Evolutionary conservation across 768 basidiomycete genomes (phyloP).

Genomic region (Glaciozyma antarctica): DNA sequence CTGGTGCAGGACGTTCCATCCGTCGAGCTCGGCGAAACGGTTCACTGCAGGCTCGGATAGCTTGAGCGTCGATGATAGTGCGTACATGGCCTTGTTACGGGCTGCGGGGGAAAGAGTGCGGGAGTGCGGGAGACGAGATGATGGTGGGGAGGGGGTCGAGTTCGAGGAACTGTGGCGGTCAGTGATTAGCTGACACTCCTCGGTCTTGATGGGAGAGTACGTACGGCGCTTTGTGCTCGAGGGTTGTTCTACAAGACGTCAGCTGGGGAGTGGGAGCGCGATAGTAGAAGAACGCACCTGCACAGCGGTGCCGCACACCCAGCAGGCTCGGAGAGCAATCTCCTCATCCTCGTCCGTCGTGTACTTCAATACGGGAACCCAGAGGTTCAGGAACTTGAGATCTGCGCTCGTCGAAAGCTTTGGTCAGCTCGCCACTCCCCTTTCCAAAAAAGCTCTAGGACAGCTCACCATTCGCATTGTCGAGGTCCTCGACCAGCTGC

Average conservation of each 20-base stretch:
- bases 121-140: conserved; percentile 52
- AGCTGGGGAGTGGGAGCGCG: not conserved
- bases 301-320: conserved; percentile 80
- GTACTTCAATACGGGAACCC: conserved; percentile 64
- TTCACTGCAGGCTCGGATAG: conserved; percentile 62
- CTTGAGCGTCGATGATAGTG: conserved; percentile 66
- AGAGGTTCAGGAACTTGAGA: conserved; percentile 63
- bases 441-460: not conserved
- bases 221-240: conserved; percentile 57
- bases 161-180: conserved; percentile 38
- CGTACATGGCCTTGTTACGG: conserved; percentile 58
- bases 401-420: conserved; percentile 45
- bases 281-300: conserved; percentile 17
- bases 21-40: conserved; percentile 45
- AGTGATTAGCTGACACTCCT: not conserved
- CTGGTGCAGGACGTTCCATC: not conserved
- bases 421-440: not conserved
- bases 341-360: conserved; percentile 51
- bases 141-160: conserved; percentile 57
- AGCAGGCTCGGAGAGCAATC: conserved; percentile 60
- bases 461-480: conserved; percentile 71
- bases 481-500: conserved; percentile 76
- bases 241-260: conserved; percentile 63
- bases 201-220: conserved; percentile 44
- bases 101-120: conserved; percentile 30